Evolutionary conservation across 1,139 yeast genomes (phyloP).

Genomic region (Geotrichum cucujoidarum): DNA sequence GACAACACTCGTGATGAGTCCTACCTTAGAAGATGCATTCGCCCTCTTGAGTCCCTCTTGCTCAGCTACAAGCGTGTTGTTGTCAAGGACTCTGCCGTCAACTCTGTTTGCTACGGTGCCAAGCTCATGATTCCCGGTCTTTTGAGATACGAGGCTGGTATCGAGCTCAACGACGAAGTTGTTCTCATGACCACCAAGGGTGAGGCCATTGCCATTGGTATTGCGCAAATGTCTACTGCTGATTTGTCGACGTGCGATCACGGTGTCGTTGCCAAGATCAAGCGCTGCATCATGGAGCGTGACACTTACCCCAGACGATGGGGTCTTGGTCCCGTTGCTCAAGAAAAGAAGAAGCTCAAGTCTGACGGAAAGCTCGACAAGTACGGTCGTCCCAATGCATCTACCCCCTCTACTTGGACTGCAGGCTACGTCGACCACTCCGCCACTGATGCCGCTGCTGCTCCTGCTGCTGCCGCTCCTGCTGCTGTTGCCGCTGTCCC

Average conservation of each 20-base stretch:
- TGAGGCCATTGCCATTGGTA: conserved; percentile 97
- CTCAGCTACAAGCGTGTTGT: conserved; percentile 96
- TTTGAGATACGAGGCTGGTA: conserved; percentile 95
- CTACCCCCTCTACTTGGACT: conserved; percentile 93
- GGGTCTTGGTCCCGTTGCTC: conserved; percentile 99
- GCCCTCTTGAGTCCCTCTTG: conserved; percentile 89
- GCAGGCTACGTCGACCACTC: conserved; percentile 77
- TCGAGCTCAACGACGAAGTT: conserved; percentile 95
- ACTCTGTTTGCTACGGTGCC: conserved; percentile 98
- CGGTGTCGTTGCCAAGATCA: conserved; percentile 97
- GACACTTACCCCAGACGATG: conserved; percentile 99
- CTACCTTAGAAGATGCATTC: conserved; percentile 86
- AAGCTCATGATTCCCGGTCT: conserved; percentile 98
- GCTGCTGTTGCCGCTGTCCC: conserved; percentile 34
- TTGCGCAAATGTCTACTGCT: conserved; percentile 98
- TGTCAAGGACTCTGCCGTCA: conserved; percentile 96
- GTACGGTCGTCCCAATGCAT: conserved; percentile 87
- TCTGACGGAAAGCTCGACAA: conserved; percentile 96
- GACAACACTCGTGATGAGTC: conserved; percentile 97
- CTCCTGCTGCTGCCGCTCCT: conserved; percentile 46
- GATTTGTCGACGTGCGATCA: conserved; percentile 96
- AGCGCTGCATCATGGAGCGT: conserved; percentile 99
- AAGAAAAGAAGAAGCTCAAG: conserved; percentile 96
- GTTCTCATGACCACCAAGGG: conserved; percentile 98
- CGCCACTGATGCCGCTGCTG: neutral